A percentile compares a stretch with the other conserved stretches of the same genome.
phyloP scores from a whole-genome alignment of 75 land plant species.

The Cunninghamia lanceolata region DNA sequence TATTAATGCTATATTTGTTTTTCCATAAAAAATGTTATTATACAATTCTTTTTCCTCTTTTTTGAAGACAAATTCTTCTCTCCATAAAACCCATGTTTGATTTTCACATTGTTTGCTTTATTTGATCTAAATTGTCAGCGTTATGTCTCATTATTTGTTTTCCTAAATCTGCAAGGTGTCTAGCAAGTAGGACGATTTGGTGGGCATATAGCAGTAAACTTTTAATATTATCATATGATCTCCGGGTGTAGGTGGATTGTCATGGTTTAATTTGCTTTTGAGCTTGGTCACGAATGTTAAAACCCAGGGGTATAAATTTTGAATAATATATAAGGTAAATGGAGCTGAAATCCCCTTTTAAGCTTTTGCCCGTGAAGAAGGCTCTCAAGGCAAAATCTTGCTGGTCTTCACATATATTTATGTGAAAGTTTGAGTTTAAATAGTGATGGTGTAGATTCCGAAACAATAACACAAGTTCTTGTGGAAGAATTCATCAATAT shows the following conservation, averaged over 20 bases:
- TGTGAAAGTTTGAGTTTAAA: too few relatives aligned
- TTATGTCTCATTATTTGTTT: too few relatives aligned
- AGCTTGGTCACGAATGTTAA: not conserved
- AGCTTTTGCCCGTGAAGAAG: too few relatives aligned
- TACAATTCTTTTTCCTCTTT: not conserved
- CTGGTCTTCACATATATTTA: too few relatives aligned
- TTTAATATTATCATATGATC: not conserved
- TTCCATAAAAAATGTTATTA: not conserved
- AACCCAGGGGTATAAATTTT: too few relatives aligned
- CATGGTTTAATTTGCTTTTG: not conserved
- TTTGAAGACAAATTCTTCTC: not conserved
- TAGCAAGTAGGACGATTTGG: not conserved
- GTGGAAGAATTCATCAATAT: too few relatives aligned
- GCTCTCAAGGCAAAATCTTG: too few relatives aligned
- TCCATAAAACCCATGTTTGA: not conserved
- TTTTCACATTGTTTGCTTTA: not conserved
- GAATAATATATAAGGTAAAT: too few relatives aligned
- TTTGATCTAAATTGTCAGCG: not conserved
- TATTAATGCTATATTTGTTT: not conserved
- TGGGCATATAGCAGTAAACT: not conserved
- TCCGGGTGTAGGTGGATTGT: not conserved
- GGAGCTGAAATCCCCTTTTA: too few relatives aligned
- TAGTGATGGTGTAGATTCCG: too few relatives aligned
- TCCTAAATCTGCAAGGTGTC: not conserved
- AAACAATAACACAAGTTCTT: too few relatives aligned